A percentile compares a stretch with the other conserved stretches of the same genome.
These are phyloP conservation scores for Candida tropicalis DNA, from an alignment of 1,139 yeast genomes.

Conservation along the genomic window DNA sequence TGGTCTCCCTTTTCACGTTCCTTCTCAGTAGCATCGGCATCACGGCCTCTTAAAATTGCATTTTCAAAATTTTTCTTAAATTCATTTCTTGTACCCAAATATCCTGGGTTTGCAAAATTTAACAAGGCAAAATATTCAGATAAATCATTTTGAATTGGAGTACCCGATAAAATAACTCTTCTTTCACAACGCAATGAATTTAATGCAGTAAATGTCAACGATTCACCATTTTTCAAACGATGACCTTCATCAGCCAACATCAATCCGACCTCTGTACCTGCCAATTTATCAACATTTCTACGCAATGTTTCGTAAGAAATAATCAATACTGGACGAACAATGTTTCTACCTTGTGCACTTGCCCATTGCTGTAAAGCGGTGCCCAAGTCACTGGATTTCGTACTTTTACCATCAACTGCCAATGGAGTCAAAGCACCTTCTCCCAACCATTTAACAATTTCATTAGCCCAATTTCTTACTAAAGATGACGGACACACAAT, in stretches of 20 bases:
- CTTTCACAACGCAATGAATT: conserved; percentile 82
- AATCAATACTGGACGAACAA: conserved; percentile 90
- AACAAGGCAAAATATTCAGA: conserved; percentile 92
- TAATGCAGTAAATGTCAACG: conserved; percentile 86
- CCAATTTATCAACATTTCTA: conserved; percentile 77
- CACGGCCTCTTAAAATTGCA: conserved; percentile 82
- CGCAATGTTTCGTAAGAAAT: conserved; percentile 95
- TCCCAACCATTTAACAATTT: conserved; percentile 93
- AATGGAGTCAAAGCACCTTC: conserved; percentile 85
- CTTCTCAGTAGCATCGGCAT: conserved; percentile 83
- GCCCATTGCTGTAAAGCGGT: conserved; percentile 85
- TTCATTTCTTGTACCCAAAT: conserved; percentile 80
- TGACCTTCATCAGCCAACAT: conserved; percentile 97
- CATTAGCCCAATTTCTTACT: conserved; percentile 98
- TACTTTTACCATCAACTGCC: conserved; percentile 88
- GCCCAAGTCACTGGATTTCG: conserved; percentile 67
- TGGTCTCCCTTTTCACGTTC: conserved; percentile 74
- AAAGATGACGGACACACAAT: conserved; percentile 95
- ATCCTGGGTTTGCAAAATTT: conserved; percentile 93
- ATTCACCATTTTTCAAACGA: conserved; percentile 90
- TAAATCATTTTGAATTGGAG: conserved; percentile 96
- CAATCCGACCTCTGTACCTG: conserved; percentile 82
- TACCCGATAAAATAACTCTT: conserved; percentile 92
- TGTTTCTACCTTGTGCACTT: conserved; percentile 80
- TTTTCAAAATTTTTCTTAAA: conserved; percentile 85